Evolutionary conservation across 768 basidiomycete genomes (phyloP).

Genomic region (Royoungia palumana): DNA sequence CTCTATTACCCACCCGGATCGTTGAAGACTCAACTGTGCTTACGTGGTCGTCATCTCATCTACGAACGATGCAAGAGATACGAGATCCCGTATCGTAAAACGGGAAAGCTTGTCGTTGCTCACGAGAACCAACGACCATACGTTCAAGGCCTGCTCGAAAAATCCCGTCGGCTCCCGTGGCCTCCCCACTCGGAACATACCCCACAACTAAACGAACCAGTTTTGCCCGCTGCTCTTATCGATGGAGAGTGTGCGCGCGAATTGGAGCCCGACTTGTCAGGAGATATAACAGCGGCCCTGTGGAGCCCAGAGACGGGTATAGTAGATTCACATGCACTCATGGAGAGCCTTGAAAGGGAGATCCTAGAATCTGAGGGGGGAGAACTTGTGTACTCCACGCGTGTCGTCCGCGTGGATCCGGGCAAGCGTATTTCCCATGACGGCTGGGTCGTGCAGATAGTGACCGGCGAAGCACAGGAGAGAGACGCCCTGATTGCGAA

Average conservation of each 20-base stretch:
- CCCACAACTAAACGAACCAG: conserved; percentile 27
- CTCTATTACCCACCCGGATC: conserved; percentile 82
- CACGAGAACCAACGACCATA: conserved; percentile 62
- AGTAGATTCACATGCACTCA: conserved; percentile 79
- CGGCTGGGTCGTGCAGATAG: conserved; percentile 88
- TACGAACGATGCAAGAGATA: conserved; percentile 68
- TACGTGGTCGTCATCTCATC: conserved; percentile 81
- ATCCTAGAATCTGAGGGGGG: conserved; percentile 67
- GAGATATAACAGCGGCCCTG: conserved; percentile 66
- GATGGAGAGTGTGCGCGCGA: conserved; percentile 61
- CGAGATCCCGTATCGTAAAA: conserved; percentile 64
- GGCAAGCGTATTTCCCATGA: conserved; percentile 40
- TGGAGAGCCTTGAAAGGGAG: conserved; percentile 81
- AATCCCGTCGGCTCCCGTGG: conserved; percentile 54
- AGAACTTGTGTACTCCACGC: conserved; percentile 73
- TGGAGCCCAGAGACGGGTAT: conserved; percentile 89
- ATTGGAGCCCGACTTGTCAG: conserved; percentile 81
- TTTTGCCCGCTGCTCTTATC: conserved; percentile 66
- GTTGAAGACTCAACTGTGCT: conserved; percentile 80
- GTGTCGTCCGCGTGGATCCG: conserved; percentile 83
- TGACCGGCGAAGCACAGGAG: conserved; percentile 48
- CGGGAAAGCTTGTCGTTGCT: conserved; percentile 90
- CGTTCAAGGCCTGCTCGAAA: conserved; percentile 63
- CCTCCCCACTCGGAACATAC: conserved; percentile 38
- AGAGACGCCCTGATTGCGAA: conserved; percentile 68